A percentile compares a stretch with the other conserved stretches of the same genome.
These are phyloP conservation scores for Yamadazyma olivae DNA, from an alignment of 805 yeast species.

Conservation along the genomic window DNA sequence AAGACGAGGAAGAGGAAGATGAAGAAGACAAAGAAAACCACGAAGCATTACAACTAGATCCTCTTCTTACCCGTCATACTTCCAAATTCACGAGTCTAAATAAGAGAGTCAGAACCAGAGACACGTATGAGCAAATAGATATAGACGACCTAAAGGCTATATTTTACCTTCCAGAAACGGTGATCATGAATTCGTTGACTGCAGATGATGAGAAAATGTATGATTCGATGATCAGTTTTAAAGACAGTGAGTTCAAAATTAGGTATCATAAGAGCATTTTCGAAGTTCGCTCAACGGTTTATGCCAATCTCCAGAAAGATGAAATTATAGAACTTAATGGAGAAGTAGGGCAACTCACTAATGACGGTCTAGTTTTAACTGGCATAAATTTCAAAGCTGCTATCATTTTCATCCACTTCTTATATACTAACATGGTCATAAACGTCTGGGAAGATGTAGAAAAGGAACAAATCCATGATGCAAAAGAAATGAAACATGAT, in stretches of 20 bases:
- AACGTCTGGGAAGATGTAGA: conserved; percentile 43
- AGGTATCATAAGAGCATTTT: conserved; percentile 37
- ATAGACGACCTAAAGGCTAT: neutral
- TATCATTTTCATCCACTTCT: conserved; percentile 38
- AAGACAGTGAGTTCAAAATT: conserved; percentile 20
- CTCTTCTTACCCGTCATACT: conserved; percentile 10
- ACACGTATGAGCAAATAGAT: conserved; percentile 15
- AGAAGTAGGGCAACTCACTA: conserved; percentile 20
- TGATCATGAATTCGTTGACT: neutral
- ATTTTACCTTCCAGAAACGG: neutral
- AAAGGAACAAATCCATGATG: conserved; percentile 18
- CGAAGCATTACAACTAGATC: conserved; percentile 19
- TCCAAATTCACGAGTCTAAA: conserved; percentile 12
- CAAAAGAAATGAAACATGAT: conserved; percentile 24
- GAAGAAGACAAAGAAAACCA: conserved; percentile 11
- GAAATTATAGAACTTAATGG: conserved; percentile 22
- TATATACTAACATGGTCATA: conserved; percentile 47
- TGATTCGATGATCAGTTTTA: conserved; percentile 32
- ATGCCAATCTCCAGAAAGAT: conserved; percentile 21
- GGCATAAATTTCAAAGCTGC: conserved; percentile 34
- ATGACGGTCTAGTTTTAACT: conserved; percentile 14
- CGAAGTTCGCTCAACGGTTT: conserved; percentile 25
- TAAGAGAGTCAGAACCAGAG: conserved; percentile 11
- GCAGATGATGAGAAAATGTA: conserved; percentile 21
- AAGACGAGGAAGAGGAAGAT: conserved; percentile 12